Conservation (phyloP, 495 filamentous ascomycete genomes). For the Aspergillus olivimuriae region DNA sequence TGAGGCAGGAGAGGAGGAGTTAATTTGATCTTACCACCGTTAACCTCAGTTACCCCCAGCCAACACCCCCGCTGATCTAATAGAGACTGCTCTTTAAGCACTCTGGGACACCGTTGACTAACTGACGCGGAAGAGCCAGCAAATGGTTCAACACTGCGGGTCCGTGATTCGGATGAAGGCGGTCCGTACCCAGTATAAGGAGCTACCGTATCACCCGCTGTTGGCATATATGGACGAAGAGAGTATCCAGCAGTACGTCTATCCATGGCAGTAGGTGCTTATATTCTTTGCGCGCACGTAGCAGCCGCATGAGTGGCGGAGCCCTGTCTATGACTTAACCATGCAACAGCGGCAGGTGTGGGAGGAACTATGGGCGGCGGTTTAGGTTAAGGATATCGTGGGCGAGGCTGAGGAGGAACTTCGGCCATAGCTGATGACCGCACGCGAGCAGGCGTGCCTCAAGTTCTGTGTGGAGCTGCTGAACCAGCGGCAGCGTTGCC, state of each 20-base stretch:
- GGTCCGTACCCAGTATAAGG: not conserved
- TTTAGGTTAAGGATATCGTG: not conserved
- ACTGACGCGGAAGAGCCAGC: constrained; percentile 7
- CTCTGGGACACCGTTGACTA: constrained; percentile 3
- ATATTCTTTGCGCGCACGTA: constrained; percentile 12
- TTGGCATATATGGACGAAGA: constrained; percentile 8
- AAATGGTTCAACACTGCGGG: constrained; percentile 1
- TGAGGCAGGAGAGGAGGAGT: too few species aligned
- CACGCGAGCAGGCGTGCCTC: not conserved
- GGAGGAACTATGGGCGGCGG: not conserved
- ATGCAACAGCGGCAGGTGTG: not conserved
- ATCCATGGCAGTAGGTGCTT: constrained; percentile 12
- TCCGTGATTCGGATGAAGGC: constrained; percentile 1
- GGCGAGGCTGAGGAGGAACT: not conserved
- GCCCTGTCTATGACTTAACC: constrained; percentile 1
- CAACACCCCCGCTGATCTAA: not conserved
- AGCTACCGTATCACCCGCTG: constrained; percentile 5
- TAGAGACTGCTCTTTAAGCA: not conserved
- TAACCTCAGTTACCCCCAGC: too few species aligned
- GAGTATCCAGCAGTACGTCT: constrained; percentile 4
- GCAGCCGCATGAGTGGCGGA: constrained; percentile 1
- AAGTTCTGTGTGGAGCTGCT: constrained; percentile 15
- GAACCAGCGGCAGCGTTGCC: not conserved
- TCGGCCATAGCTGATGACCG: not conserved
- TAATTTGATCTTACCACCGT: too few species aligned